Base-by-base conservation (phyloP, 2,329 filamentous ascomycete genomes). In the Phyllosticta citribraziliensis region DNA sequence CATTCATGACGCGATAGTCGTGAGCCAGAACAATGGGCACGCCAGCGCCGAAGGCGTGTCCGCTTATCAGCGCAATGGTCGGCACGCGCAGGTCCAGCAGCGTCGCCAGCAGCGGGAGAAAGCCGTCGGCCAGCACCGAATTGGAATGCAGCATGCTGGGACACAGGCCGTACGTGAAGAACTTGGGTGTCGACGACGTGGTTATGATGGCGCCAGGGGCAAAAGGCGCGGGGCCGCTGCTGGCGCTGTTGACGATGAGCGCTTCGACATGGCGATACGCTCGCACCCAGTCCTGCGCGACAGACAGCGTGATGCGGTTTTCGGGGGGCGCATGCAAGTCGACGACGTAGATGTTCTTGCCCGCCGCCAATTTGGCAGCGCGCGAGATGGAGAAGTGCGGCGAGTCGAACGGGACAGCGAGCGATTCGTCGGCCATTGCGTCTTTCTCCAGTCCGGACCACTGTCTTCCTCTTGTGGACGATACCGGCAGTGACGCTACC, bases 271-370 rank as follows among this genome's bases (percentile, higher is more conserved):
- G 70, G 64, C 75, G 76, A 60, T 80, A 77, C 2, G 80, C 78
- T 35, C 72, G 68, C 63, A 83, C 82, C 47, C 83, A 76, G 63
- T 81, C 79, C 67, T 82, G 80, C 52, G 78, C 78, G 64, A 78
- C 82, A 8, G 69, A 70, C 17, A 75, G 73, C 66, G 80, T 81
- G 55, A 83, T 67, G 22, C 80, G 74, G 67, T 84, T 83, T 67
- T 83, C 81, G 1, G 79, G 79, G 10, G 77, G 72, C 65, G 81
- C 82, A 57, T 79, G 75, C 75, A 83, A 79, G 9, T 80, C 82
- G 56, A 83, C 75, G 58, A 83, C 72, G 67, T 80, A 82, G 64
- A 81, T 70, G 63, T 78, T 60, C 22, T 40, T 22, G n/a, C 35
- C 24, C 3, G 24, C n/a, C 20, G 58, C 52, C 40, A 25, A 24